Conservation (phyloP, 129 eudicot species). For the Sambucus nigra region DNA sequence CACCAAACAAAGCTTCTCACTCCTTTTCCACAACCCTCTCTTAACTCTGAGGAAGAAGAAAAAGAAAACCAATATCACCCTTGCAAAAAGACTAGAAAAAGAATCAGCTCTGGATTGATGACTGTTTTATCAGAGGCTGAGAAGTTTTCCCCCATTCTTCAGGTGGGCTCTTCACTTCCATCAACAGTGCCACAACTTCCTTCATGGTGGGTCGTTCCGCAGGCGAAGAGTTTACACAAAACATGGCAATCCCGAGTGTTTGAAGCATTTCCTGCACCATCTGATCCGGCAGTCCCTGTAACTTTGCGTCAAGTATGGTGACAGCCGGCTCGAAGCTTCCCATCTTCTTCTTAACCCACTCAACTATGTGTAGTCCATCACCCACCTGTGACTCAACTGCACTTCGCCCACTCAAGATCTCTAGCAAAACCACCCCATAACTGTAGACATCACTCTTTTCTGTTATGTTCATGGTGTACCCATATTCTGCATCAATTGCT, state of each 20-base stretch:
- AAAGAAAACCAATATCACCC: conserved; percentile 12
- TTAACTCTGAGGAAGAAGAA: conserved; percentile 5
- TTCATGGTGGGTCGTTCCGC: conserved; percentile 86
- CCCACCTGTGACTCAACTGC: conserved; percentile 70
- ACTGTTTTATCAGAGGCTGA: conserved; percentile 84
- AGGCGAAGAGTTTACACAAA: conserved; percentile 84
- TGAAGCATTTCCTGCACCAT: conserved; percentile 93
- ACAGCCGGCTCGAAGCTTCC: conserved; percentile 89
- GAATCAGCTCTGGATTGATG: conserved; percentile 51
- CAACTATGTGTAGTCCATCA: conserved; percentile 80
- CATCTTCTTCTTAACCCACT: conserved; percentile 97
- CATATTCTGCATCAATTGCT: conserved; percentile 59
- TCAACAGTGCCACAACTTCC: conserved; percentile 83
- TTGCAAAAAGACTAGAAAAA: conserved; percentile 13
- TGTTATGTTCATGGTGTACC: conserved; percentile 85
- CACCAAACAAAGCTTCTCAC: conserved; percentile 20
- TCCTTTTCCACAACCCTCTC: conserved; percentile 10
- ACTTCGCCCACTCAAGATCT: conserved; percentile 78
- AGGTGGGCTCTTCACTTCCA: conserved; percentile 78
- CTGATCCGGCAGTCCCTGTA: conserved; percentile 75
- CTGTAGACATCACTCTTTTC: conserved; percentile 94
- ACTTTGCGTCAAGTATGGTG: conserved; percentile 54
- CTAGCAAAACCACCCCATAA: conserved; percentile 82
- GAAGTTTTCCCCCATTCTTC: conserved; percentile 85
- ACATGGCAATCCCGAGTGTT: conserved; percentile 89